Base-by-base conservation (phyloP, 2,329 filamentous ascomycete genomes). In the Celoporthe dispersa region DNA sequence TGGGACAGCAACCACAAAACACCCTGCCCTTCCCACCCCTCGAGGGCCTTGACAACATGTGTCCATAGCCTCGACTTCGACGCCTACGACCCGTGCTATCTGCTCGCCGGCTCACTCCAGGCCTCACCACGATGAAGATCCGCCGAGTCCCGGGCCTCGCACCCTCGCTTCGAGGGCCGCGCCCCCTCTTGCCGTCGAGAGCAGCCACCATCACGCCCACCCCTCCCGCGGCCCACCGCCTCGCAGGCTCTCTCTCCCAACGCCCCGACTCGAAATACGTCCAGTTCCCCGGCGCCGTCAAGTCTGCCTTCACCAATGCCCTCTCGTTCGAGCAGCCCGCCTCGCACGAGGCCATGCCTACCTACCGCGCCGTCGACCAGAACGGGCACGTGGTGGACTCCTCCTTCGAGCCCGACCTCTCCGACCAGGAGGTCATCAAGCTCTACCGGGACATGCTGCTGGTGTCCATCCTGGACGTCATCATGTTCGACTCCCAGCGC, bases 401-500 rank as follows among this genome's bases (percentile, higher is more conserved):
- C 64, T 85, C 86, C 16, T 90, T 92, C 76, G 83, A 85, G 66
- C 88, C 90, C 0, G 90, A 94, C 76, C 88, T 96, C 1, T 84
- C 86, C 55, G 90, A 96, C 66, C 84, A 86, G 65, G 81, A 86
- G 73, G 82, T 90, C 16, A 77, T 88, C 68, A 86, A 88, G 77
- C 80, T 90, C 66, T 91, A 91, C 79, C 85, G 82, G 70, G 87
- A 90, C 75, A 92, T 92, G 90, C 76, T 92, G 12, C 86, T 84
- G 48, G 84, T 91, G 12, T 90, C 92, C 68, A 92, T 98, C 74
- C 96, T 99, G 94, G 96, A 99, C 78, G 81, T 97, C 68, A 92
- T 98, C 79, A 98, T 98, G 94, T 98, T 97, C 77, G 96, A 99
- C 77, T 94, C 96, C 0, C 96, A 99, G 81, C 87, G 96, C 61